Percentiles rank a stretch among this genome's conserved stretches.
Evolutionary conservation across 2,329 filamentous ascomycete genomes (phyloP).

Genomic region (Monosporascus ibericus): DNA sequence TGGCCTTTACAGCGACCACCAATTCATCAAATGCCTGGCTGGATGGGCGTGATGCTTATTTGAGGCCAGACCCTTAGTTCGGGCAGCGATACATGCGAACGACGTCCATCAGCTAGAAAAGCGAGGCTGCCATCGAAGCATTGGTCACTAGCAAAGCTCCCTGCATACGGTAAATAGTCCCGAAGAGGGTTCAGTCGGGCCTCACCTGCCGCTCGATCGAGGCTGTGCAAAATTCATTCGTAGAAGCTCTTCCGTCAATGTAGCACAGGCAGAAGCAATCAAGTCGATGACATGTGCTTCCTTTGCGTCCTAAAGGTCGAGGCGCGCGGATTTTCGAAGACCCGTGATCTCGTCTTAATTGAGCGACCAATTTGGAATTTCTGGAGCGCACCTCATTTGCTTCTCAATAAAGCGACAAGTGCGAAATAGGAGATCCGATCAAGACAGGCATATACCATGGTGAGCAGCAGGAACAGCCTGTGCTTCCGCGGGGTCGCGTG

Average conservation of each 20-base stretch:
- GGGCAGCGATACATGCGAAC: neutral
- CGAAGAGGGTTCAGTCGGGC: neutral
- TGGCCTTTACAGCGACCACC: neutral
- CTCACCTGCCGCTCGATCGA: neutral
- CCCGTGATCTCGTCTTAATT: neutral
- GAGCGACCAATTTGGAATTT: too few relatives aligned
- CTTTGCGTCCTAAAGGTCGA: neutral
- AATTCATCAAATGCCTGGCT: neutral
- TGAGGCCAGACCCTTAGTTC: neutral
- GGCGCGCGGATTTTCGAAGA: neutral
- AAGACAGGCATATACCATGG: neutral
- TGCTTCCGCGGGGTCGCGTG: neutral
- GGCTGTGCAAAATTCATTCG: neutral
- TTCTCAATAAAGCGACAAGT: neutral
- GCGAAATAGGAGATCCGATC: neutral
- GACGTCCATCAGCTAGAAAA: neutral
- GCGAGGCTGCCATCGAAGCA: neutral
- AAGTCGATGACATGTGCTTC: neutral
- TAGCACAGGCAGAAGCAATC: too few relatives aligned
- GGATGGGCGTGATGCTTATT: neutral
- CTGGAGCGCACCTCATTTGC: neutral
- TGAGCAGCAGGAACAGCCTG: neutral
- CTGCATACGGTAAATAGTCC: neutral
- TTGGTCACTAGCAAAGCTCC: neutral
- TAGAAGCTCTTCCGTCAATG: neutral